Percentiles rank a stretch among this genome's conserved stretches.
phyloP scores from a whole-genome alignment of 2,329 filamentous ascomycete genomes.

The Hypoxylon sp. region DNA sequence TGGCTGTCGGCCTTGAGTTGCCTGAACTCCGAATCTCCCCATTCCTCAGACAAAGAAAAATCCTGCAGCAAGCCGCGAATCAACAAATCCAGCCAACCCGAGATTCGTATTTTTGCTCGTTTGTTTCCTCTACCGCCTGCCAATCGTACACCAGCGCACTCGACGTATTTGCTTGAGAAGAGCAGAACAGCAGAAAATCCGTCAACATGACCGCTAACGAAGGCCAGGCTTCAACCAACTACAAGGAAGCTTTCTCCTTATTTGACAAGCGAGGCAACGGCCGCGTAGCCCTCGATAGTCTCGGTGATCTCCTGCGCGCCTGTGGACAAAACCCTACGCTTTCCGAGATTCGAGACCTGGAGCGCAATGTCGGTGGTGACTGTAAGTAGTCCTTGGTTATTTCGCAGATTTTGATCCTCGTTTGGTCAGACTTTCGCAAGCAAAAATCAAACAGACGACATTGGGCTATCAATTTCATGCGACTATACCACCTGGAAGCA shows the following conservation, averaged over 20 bases:
- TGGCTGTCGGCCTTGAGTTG: constrained; percentile 15
- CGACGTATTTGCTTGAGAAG: constrained; percentile 18
- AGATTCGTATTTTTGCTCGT: constrained; percentile 5
- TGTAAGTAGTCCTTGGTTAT: constrained; percentile 68
- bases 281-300: constrained; percentile 82
- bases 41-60: constrained; percentile 21
- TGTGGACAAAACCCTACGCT: constrained; percentile 98
- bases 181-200: constrained; percentile 8
- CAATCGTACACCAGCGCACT: constrained; percentile 6
- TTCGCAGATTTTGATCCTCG: background rate
- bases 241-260: constrained; percentile 99
- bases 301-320: constrained; percentile 93
- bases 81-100: background rate
- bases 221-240: constrained; percentile 84
- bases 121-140: background rate
- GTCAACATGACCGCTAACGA: constrained; percentile 45
- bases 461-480: background rate
- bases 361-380: constrained; percentile 87
- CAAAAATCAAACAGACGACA: background rate
- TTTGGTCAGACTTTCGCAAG: background rate
- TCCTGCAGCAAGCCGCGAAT: constrained; percentile 1
- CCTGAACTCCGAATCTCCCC: constrained; percentile 13
- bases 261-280: constrained; percentile 99
- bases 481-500: background rate
- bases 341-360: constrained; percentile 88